These are phyloP conservation scores for Moniliophthora roreri DNA, from an alignment of 1,284 basidiomycete genomes.

Conservation along the genomic window DNA sequence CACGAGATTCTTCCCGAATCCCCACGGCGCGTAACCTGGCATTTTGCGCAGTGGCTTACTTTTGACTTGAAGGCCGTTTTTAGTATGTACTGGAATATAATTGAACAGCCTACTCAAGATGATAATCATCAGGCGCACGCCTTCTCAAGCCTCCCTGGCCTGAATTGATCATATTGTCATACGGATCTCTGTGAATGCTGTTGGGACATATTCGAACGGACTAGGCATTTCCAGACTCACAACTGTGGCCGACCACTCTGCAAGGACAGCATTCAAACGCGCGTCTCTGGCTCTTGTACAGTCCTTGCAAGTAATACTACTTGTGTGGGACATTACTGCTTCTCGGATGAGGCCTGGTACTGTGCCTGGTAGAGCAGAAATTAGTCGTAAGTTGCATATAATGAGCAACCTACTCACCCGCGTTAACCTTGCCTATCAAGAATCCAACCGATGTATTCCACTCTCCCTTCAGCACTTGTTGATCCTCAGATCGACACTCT, in stretches of 20 bases:
- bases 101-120: too few relatives aligned
- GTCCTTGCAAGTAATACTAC: not conserved
- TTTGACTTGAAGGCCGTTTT: too few relatives aligned
- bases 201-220: too few relatives aligned
- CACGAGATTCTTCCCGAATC: too few relatives aligned
- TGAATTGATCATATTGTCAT: too few relatives aligned
- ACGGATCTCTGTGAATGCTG: too few relatives aligned
- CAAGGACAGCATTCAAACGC: not conserved
- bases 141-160: too few relatives aligned
- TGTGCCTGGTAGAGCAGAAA: not conserved
- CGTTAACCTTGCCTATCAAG: not conserved
- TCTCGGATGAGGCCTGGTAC: not conserved
- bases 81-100: too few relatives aligned
- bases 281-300: not conserved
- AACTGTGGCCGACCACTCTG: not conserved
- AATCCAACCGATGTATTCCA: not conserved
- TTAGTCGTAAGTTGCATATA: too few relatives aligned
- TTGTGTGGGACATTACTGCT: not conserved
- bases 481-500: not conserved
- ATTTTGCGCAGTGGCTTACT: too few relatives aligned
- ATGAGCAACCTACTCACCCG: not conserved
- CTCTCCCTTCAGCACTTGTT: not conserved
- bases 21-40: too few relatives aligned
- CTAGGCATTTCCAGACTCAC: not conserved
- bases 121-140: too few relatives aligned